phyloP scores from a whole-genome alignment of 306 rosid genomes.

The Cucumis sativus region DNA sequence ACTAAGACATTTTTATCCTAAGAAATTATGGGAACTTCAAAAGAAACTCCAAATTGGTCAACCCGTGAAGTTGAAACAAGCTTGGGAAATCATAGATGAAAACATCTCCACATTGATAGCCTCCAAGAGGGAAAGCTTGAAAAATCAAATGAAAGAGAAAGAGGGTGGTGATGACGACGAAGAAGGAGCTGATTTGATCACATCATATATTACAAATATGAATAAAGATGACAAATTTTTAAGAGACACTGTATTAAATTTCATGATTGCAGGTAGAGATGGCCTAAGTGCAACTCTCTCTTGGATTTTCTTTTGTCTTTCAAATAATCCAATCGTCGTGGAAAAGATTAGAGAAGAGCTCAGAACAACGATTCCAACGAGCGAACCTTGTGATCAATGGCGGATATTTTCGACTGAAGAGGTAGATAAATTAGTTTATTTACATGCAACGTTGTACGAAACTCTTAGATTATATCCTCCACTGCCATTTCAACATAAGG shows the following conservation, averaged over 20 bases:
- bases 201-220: slow-evolving; percentile 1
- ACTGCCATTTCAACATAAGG: slow-evolving; percentile 22
- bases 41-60: slow-evolving; percentile 25
- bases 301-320: slow-evolving; percentile 19
- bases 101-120: slow-evolving; percentile 18
- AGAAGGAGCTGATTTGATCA: slow-evolving; percentile 7
- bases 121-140: not conserved
- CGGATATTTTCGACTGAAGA: not conserved
- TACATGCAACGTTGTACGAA: slow-evolving; percentile 40
- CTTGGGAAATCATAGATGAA: slow-evolving; percentile 18
- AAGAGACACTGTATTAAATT: slow-evolving; percentile 3
- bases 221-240: slow-evolving; percentile 2
- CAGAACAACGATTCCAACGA: not conserved
- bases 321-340: slow-evolving; percentile 3
- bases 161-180: not conserved
- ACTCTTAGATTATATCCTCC: slow-evolving; percentile 40
- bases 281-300: not conserved
- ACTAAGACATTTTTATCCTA: slow-evolving; percentile 11
- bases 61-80: slow-evolving; percentile 17
- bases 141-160: too few species aligned
- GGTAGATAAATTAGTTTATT: slow-evolving; percentile 24
- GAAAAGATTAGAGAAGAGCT: slow-evolving; percentile 19
- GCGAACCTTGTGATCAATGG: not conserved
- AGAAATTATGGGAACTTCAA: slow-evolving; percentile 26
- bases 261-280: slow-evolving; percentile 15